Percentiles rank a stretch among this genome's conserved stretches.
Evolutionary conservation across 352 stramenopile species (phyloP).

Genomic region (Phytophthora ramorum): DNA sequence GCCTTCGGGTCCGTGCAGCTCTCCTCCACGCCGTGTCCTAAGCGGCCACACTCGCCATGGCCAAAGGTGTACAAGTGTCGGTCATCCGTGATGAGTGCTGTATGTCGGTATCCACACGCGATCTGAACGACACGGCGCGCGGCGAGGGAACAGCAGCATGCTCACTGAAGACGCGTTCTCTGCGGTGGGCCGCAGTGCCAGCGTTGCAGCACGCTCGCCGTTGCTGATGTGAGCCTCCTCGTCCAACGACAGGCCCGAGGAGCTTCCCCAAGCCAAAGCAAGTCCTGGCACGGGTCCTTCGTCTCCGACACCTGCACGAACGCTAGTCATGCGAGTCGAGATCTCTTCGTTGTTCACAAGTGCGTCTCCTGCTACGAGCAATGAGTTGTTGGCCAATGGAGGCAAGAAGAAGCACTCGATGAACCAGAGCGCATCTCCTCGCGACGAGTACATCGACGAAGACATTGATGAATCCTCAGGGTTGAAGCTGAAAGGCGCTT

Average conservation of each 20-base stretch:
- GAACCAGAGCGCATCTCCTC: conserved; percentile 53
- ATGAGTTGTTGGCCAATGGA: conserved; percentile 38
- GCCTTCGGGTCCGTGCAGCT: conserved; percentile 44
- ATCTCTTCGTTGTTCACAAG: conserved; percentile 40
- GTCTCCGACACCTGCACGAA: conserved; percentile 6
- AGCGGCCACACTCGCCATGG: conserved; percentile 78
- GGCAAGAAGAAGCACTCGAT: conserved; percentile 64
- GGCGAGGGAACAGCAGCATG: conserved; percentile 56
- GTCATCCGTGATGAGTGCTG: conserved; percentile 72
- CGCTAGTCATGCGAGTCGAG: conserved; percentile 24
- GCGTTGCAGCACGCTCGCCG: background rate
- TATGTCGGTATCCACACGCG: conserved; percentile 81
- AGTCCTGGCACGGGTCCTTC: conserved; percentile 48
- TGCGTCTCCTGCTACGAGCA: conserved; percentile 42
- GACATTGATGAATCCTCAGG: conserved; percentile 22
- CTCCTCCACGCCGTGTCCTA: conserved; percentile 77
- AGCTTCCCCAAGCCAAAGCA: conserved; percentile 68
- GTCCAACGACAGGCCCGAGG: conserved; percentile 67
- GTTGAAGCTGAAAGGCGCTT: conserved; percentile 24
- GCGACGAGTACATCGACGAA: conserved; percentile 41
- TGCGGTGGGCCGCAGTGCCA: conserved; percentile 16
- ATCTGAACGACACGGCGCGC: conserved; percentile 66
- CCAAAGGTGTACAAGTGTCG: conserved; percentile 80
- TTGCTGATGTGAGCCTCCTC: conserved; percentile 51
- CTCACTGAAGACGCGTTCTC: conserved; percentile 30